phyloP scores from a whole-genome alignment of 495 filamentous ascomycete species.

The Penicillium soppii region DNA sequence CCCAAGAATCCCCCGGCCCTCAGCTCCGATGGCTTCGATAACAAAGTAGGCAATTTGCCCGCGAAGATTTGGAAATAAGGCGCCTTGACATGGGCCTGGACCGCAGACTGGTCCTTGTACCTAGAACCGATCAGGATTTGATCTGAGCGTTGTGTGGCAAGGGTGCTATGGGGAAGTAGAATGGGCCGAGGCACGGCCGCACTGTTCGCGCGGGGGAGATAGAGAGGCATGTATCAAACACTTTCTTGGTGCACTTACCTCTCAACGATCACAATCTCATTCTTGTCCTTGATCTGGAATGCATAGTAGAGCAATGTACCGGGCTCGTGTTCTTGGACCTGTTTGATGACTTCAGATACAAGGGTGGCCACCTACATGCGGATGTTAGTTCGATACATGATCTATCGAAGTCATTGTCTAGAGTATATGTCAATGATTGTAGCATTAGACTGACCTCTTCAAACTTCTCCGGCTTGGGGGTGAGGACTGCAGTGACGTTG shows the following conservation, averaged over 20 bases:
- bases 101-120: constrained; percentile 32
- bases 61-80: constrained; percentile 31
- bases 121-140: constrained; percentile 12
- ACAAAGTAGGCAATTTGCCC: constrained; percentile 17
- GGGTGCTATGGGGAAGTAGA: neutral
- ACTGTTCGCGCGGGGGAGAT: neutral
- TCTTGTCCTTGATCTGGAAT: constrained; percentile 22
- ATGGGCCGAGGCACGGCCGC: constrained; percentile 17
- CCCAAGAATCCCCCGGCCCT: constrained; percentile 23
- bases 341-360: constrained; percentile 22
- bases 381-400: neutral
- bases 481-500: constrained; percentile 30
- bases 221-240: neutral
- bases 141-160: neutral
- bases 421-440: neutral
- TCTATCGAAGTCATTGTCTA: neutral
- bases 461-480: constrained; percentile 32
- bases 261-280: constrained; percentile 36
- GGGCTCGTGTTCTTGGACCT: constrained; percentile 33
- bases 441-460: constrained; percentile 22
- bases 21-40: constrained; percentile 28
- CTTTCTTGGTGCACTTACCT: constrained; percentile 18
- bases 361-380: constrained; percentile 22
- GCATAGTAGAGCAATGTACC: constrained; percentile 36
- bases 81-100: constrained; percentile 24